Evolutionary conservation across 2,329 filamentous ascomycete genomes (phyloP), one percentile per base, ranked within the genome.

Genomic region (Hypoxylon rubiginosum): DNA sequence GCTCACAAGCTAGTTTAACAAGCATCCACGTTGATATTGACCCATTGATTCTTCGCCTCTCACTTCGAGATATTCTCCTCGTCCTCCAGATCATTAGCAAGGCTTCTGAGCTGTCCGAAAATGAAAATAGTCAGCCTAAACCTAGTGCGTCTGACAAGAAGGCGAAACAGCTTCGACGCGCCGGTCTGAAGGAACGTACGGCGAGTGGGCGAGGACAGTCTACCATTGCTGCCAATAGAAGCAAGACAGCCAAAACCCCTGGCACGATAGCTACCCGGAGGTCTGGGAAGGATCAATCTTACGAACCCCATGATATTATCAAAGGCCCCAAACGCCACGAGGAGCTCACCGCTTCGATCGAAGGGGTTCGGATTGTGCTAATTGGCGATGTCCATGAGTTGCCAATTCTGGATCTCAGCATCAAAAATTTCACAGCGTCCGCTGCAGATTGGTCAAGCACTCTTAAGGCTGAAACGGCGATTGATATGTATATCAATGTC

Each of bases 301-400:
- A 71, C n/a, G 72, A 76, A 41, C 69, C 75, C 6, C 78, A 79
- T 52, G 78, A 79, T 63, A 49, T 79, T 19, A 70, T 61, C 45
- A 78, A 77, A 61, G 62, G 66, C 0, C 76, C 76, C 0, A 75
- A 72, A 17, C 79, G 78, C 24, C 81, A 83, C 46, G 96, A 99
- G 78, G 92, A 97, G 74, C 84, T 99, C 74, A 92, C 90, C n/a
- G 90, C 95, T 24, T 90, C 90, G 3, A 85, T 99, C 55, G 93
- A 97, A 68, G 97, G 97, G 13, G 87, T 99, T 67, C 90, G 97
- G 66, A 88, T 99, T 2, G 93, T 99, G 13, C 84, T 99, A 15
- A 97, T 99, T 73, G 97, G 97, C 8, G 96, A 99, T 74, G 82
- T 97, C 2, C 97, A 99, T 75, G 97, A 99, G 80, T 84, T 99